phyloP scores from a whole-genome alignment of 2,329 filamentous ascomycete genomes.

The Arthroderma sp. region DNA sequence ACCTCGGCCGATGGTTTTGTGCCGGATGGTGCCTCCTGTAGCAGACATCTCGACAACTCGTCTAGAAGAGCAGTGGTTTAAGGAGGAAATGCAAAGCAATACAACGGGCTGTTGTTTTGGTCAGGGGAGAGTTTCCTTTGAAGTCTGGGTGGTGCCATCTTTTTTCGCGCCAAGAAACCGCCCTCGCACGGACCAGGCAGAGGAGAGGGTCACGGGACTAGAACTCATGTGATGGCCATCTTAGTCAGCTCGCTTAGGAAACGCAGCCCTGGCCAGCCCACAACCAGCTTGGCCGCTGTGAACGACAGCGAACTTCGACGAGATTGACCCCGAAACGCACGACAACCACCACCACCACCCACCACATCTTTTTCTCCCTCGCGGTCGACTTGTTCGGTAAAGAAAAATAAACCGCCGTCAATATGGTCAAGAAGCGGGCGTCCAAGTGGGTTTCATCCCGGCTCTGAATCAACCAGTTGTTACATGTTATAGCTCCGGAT shows the following conservation, averaged over 20 bases:
- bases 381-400: slow-evolving; percentile 1
- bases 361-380: slow-evolving; percentile 2
- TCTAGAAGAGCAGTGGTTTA: too few relatives aligned
- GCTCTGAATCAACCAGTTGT: slow-evolving; percentile 5
- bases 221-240: too few relatives aligned
- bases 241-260: slow-evolving; percentile 6
- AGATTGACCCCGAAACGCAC: slow-evolving; percentile 1
- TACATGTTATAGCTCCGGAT: background rate
- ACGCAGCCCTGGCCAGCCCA: slow-evolving; percentile 6
- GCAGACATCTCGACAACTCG: slow-evolving; percentile 39
- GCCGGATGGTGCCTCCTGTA: slow-evolving; percentile 42
- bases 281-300: slow-evolving; percentile 1
- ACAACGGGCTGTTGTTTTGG: too few relatives aligned
- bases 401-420: slow-evolving; percentile 30
- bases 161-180: too few relatives aligned
- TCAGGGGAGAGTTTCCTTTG: too few relatives aligned
- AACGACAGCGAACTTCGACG: slow-evolving; percentile 4
- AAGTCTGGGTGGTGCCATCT: too few relatives aligned
- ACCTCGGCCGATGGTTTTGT: slow-evolving; percentile 40
- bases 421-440: slow-evolving; percentile 64
- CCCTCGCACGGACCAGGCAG: too few relatives aligned
- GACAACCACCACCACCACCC: background rate
- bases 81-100: too few relatives aligned
- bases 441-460: slow-evolving; percentile 47
- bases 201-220: too few relatives aligned